phyloP scores from a whole-genome alignment of 78 protist genomes.

The Planoprotostelium fungivorum region DNA sequence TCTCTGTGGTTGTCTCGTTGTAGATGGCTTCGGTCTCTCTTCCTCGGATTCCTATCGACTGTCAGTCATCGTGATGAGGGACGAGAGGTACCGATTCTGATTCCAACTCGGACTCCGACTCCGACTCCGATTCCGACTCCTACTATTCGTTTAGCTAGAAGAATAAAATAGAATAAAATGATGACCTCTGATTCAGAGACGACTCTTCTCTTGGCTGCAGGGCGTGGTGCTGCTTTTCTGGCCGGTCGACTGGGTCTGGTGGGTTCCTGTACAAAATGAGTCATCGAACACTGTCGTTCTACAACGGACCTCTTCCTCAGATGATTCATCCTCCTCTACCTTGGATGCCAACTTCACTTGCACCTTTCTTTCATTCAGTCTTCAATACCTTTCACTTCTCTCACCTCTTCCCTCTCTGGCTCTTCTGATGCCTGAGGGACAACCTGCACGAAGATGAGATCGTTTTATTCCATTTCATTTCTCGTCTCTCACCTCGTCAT shows the following conservation, averaged over 20 bases:
- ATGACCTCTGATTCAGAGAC: not conserved
- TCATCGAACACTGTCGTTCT: too few relatives aligned
- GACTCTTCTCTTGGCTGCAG: not conserved
- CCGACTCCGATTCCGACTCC: not conserved
- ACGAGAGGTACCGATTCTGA: too few relatives aligned
- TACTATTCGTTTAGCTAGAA: too few relatives aligned
- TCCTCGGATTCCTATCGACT: too few relatives aligned
- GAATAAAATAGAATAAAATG: not conserved
- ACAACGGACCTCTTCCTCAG: too few relatives aligned
- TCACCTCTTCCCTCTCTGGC: not conserved
- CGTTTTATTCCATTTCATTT: not conserved
- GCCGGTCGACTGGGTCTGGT: not conserved
- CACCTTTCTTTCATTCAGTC: not conserved
- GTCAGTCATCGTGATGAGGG: too few relatives aligned
- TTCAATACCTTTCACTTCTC: not conserved
- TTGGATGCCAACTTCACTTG: not conserved
- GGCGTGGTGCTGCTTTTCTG: not conserved
- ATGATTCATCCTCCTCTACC: not conserved
- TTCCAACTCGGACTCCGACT: not conserved
- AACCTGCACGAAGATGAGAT: not conserved
- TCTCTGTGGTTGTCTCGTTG: not conserved
- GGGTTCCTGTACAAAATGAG: too few relatives aligned
- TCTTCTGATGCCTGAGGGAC: not conserved
- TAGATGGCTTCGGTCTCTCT: not conserved
- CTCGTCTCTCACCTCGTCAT: not conserved